phyloP scores from a whole-genome alignment of 352 stramenopile species.

The Pythium dissimile region DNA sequence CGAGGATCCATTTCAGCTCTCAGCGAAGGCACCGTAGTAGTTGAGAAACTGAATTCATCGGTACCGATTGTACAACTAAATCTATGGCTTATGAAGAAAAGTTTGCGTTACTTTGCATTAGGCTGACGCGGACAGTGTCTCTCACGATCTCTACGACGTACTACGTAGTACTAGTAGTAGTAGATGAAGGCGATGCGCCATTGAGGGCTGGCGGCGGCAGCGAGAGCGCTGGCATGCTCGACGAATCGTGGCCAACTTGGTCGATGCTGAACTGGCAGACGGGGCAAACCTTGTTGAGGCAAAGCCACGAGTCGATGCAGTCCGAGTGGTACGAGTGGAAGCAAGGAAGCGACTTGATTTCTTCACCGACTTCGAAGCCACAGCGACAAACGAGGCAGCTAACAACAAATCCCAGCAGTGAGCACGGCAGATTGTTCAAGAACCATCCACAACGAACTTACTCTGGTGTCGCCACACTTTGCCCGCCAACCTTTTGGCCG shows the following conservation, averaged over 20 bases:
- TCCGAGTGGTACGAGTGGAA: constrained; percentile 93
- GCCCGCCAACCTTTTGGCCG: constrained; percentile 34
- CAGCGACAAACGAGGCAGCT: constrained; percentile 93
- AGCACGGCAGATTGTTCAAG: background rate
- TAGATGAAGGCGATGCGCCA: background rate
- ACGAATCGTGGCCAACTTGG: constrained; percentile 13
- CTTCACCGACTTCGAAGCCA: constrained; percentile 85
- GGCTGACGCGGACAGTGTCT: too few species aligned
- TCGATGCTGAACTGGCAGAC: constrained; percentile 87
- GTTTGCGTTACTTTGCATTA: too few species aligned
- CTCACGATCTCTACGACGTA: background rate
- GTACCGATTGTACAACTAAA: too few species aligned
- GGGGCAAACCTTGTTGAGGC: constrained; percentile 90
- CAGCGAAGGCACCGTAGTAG: too few species aligned
- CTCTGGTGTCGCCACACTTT: constrained; percentile 46
- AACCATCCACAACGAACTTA: constrained; percentile 31
- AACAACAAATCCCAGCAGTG: too few species aligned
- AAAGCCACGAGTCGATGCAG: constrained; percentile 92
- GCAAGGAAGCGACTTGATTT: constrained; percentile 92
- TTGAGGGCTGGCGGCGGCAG: constrained; percentile 1
- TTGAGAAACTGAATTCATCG: too few species aligned
- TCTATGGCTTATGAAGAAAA: too few species aligned
- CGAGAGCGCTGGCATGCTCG: constrained; percentile 5
- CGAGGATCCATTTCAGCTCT: background rate
- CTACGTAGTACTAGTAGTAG: too few species aligned